Evolutionary conservation across 352 stramenopile species (phyloP), one percentile per base, ranked within the genome.

Genomic region (Thalassiosira allenii): DNA sequence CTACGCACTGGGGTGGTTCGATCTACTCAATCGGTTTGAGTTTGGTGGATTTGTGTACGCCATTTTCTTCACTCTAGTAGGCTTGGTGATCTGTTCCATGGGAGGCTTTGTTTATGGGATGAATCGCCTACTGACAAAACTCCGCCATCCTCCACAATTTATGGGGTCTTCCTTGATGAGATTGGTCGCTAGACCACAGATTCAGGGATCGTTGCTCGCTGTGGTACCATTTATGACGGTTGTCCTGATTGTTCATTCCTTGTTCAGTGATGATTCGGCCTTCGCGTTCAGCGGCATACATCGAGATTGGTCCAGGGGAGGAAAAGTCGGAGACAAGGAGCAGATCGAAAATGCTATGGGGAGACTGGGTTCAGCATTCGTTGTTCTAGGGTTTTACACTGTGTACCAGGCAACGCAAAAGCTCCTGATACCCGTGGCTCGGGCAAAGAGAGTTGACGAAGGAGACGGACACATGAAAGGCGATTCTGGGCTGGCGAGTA

Each of bases 1-100:
- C 89, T 89, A 93, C 34, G 88, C 96, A n/a, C 84, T 98, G 0
- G 78, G 87, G 43, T 98, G 96, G 96, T 97, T 97, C 53, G 93
- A 96, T 64, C 89, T 98, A 47, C 94, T 99, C 57, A 99, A 99
- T 72, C 84, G 91, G 5, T 99, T 99, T 79, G 94, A 98, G 83
- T 98, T 99, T 77, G 94, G 91, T 0, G 91, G 93, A 25, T 91
- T 96, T 68, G 93, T 99, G 1, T 99, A 99, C 72, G 84, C 98
- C 12, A 79, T 97, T 5, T 97, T 98, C 63, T 98, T 98, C 77
- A 95, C 90, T 9, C 79, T 97, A 32, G 93, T 98, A 8, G 96
- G 96, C 27, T 65, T 97, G 23, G 54, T 95, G 3, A 96, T 94
- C 44, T 94, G 97, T 62, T 81, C 96, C 8, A 91, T 97, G 56